Evolutionary conservation across 495 filamentous ascomycete genomes (phyloP).

Genomic region (Acidomyces sp.): DNA sequence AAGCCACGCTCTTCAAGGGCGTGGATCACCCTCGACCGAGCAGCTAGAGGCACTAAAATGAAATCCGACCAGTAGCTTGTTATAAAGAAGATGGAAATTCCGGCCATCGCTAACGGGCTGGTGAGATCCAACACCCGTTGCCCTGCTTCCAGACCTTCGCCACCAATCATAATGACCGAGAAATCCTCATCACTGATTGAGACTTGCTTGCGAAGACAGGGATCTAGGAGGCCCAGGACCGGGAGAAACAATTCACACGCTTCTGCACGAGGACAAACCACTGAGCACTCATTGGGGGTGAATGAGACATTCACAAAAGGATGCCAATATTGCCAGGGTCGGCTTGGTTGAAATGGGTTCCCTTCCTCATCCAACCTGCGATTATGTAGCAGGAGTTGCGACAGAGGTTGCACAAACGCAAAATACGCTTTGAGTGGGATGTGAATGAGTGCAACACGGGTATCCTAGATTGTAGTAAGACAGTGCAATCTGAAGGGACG

Average conservation of each 20-base stretch:
- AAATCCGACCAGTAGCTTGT: slow-evolving; percentile 97
- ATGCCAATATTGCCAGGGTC: slow-evolving; percentile 39
- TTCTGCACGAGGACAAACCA: slow-evolving; percentile 69
- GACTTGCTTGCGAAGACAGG: slow-evolving; percentile 38
- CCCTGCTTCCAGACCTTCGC: slow-evolving; percentile 82
- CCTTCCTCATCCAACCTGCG: slow-evolving; percentile 25
- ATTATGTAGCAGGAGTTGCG: slow-evolving; percentile 58
- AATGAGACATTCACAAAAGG: slow-evolving; percentile 88
- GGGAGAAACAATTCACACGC: slow-evolving; percentile 63
- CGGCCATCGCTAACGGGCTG: slow-evolving; percentile 77
- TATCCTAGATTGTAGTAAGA: slow-evolving; percentile 47
- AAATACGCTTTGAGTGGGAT: slow-evolving; percentile 76
- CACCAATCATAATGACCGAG: slow-evolving; percentile 75
- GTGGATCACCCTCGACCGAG: slow-evolving; percentile 56
- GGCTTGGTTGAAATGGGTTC: slow-evolving; percentile 8
- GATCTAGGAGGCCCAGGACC: slow-evolving; percentile 35
- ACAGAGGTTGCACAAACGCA: slow-evolving; percentile 67
- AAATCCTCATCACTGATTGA: slow-evolving; percentile 72
- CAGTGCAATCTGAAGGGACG: slow-evolving; percentile 2
- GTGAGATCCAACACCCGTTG: slow-evolving; percentile 86
- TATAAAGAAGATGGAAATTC: slow-evolving; percentile 95
- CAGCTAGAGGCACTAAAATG: slow-evolving; percentile 73
- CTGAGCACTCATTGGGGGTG: slow-evolving; percentile 83
- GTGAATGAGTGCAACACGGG: slow-evolving; percentile 74
- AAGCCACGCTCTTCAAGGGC: slow-evolving; percentile 73